Conservation (phyloP, 352 stramenopile genomes). For the Halophytophthora polymorphica region DNA sequence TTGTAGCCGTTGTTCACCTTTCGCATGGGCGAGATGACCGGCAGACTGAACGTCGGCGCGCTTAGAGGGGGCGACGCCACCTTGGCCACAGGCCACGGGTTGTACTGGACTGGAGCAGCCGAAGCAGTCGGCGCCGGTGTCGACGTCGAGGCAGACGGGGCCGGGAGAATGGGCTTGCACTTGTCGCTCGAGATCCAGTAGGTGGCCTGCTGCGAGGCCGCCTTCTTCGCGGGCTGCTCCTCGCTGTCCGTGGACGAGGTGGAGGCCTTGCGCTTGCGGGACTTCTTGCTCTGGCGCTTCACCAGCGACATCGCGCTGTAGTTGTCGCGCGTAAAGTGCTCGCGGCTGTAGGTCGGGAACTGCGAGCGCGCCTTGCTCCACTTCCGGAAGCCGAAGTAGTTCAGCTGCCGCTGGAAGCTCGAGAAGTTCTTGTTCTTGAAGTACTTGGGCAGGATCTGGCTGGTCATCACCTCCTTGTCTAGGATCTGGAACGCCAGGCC, state of each 20-base stretch:
- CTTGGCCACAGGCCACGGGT: conserved; percentile 3
- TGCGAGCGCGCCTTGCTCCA: conserved; percentile 79
- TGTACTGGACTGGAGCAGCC: conserved; percentile 9
- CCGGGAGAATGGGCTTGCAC: conserved; percentile 67
- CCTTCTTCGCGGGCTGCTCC: conserved; percentile 37
- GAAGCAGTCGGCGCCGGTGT: not conserved
- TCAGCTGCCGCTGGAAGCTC: conserved; percentile 94
- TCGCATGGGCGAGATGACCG: conserved; percentile 39
- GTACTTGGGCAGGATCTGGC: conserved; percentile 90
- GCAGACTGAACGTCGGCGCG: conserved; percentile 22
- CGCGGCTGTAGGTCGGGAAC: conserved; percentile 74
- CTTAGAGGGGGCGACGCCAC: conserved; percentile 18
- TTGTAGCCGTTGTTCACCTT: conserved; percentile 43
- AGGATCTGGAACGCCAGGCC: conserved; percentile 81
- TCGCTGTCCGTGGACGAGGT: conserved; percentile 7
- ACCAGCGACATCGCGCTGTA: conserved; percentile 82
- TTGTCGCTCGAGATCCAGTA: conserved; percentile 35
- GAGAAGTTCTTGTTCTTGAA: conserved; percentile 96
- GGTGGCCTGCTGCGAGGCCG: conserved; percentile 12
- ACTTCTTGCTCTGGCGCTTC: conserved; percentile 87
- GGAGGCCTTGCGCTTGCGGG: conserved; percentile 54
- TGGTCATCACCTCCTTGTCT: conserved; percentile 82
- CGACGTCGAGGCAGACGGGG: not conserved
- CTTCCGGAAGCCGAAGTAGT: conserved; percentile 95
- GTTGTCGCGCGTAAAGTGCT: conserved; percentile 85